Evolutionary conservation across 2,329 filamentous ascomycete genomes (phyloP).

Genomic region (Xylaria polymorpha): DNA sequence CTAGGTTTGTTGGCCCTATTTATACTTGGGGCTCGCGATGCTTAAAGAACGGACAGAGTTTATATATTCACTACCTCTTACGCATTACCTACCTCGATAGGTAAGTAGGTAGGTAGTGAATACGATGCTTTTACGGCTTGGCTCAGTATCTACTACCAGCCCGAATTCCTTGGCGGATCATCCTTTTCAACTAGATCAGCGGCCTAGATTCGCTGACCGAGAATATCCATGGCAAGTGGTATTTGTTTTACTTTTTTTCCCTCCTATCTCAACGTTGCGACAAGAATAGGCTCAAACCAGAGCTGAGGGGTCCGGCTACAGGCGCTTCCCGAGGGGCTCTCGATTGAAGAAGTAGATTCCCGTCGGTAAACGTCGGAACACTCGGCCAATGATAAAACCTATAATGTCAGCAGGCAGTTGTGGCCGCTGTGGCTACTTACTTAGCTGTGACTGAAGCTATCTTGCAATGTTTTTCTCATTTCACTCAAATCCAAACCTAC

Average conservation of each 20-base stretch:
- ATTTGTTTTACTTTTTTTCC: no score
- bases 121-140: constrained; percentile 5
- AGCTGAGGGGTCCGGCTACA: constrained; percentile 10
- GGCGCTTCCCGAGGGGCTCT: constrained; percentile 31
- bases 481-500: no score
- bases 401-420: no score
- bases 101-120: neutral
- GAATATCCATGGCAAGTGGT: no score
- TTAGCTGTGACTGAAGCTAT: neutral
- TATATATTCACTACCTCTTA: constrained; percentile 7
- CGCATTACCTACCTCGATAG: neutral
- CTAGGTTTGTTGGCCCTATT: neutral
- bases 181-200: neutral
- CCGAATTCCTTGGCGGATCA: constrained; percentile 14
- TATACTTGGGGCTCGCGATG: no score
- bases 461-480: no score
- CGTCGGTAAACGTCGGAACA: constrained; percentile 28
- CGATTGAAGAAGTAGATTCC: neutral
- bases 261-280: neutral
- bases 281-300: neutral
- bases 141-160: neutral
- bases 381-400: neutral
- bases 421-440: no score
- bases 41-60: neutral
- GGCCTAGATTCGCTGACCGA: constrained; percentile 16